A percentile compares a stretch with the other conserved stretches of the same genome.
phyloP scores from a whole-genome alignment of 1,139 yeast genomes.

The Suhomyces bolitotheri region DNA sequence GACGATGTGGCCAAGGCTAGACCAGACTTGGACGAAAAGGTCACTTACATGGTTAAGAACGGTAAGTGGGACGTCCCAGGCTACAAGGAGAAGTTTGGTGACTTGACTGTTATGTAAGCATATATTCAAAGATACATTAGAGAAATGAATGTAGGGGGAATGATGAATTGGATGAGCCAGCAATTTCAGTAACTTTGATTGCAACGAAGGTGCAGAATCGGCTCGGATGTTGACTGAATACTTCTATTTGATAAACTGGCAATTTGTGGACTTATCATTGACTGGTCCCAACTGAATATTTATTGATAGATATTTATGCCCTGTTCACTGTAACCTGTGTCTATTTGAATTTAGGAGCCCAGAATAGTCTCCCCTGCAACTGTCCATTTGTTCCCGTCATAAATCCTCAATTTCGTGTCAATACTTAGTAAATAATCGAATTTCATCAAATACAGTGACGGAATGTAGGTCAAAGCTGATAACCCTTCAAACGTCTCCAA shows the following conservation, averaged over 20 bases:
- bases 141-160: constrained; percentile 1
- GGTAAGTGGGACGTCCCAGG: constrained; percentile 99
- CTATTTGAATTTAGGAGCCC: too few relatives aligned
- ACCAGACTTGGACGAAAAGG: constrained; percentile 97
- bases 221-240: not conserved
- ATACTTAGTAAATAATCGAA: constrained; percentile 21
- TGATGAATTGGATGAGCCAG: too few relatives aligned
- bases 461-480: constrained; percentile 8
- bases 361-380: too few relatives aligned
- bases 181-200: too few relatives aligned
- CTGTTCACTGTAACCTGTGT: too few relatives aligned
- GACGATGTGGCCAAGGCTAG: constrained; percentile 93
- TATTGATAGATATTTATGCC: too few relatives aligned
- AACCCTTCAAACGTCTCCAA: constrained; percentile 3
- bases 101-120: constrained; percentile 84
- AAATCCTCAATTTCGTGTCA: constrained; percentile 3
- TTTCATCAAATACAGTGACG: constrained; percentile 14
- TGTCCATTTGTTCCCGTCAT: not conserved
- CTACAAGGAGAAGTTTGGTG: constrained; percentile 96
- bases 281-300: too few relatives aligned
- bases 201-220: too few relatives aligned
- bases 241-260: not conserved
- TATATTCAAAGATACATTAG: constrained; percentile 7
- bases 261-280: not conserved
- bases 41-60: constrained; percentile 89